Base-by-base conservation (phyloP, 306 rosid species). In the Medicago truncatula region DNA sequence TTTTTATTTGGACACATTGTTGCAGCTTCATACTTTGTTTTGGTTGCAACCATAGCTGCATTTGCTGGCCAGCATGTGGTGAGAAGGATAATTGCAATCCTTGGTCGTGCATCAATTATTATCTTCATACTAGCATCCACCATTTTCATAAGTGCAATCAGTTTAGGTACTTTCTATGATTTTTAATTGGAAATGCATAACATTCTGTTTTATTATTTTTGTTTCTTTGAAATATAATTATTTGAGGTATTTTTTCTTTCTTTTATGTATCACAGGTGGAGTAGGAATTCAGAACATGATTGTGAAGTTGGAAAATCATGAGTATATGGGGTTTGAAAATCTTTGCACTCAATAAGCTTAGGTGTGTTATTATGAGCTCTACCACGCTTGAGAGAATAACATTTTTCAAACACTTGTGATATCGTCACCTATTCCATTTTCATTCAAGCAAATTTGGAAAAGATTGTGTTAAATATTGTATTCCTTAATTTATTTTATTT, bases 41-140 rank as follows among this genome's bases (percentile, higher is more conserved):
- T 87, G 71, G 83, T 90, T 70, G 88, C 93, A 38, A 88, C 96
- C 43, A 64, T 85, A 65, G 93, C 96, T 78, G 96, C 96, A 34
- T 85, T 90, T n/a, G 58, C 76, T 8, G 93, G 96, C 4, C 96
- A 88, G 76, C 96, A 90, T 80, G 93, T 90, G 3, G 91, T 90
- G 81, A 81, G 96, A 67, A 90, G 56, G 84, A 76, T 85, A 43
- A 90, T 90, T 53, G 88, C 88, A 41, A 61, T 90, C 36, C 70
- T 90, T 5, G 91, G 93, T 7, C 79, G 96, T 70, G 87, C 96
- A 36, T 90, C 96, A 57, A 88, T 90, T 54, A 82, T 90, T 80
- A 82, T 90, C 86, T 90, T 90, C 90, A 87, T 90, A 9, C 83
- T 90, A 18, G 93, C 96, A 21, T 70, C 79, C 31, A 90, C 96